Evolutionary conservation across 352 stramenopile species (phyloP).

Genomic region (Pythium folliculosum): DNA sequence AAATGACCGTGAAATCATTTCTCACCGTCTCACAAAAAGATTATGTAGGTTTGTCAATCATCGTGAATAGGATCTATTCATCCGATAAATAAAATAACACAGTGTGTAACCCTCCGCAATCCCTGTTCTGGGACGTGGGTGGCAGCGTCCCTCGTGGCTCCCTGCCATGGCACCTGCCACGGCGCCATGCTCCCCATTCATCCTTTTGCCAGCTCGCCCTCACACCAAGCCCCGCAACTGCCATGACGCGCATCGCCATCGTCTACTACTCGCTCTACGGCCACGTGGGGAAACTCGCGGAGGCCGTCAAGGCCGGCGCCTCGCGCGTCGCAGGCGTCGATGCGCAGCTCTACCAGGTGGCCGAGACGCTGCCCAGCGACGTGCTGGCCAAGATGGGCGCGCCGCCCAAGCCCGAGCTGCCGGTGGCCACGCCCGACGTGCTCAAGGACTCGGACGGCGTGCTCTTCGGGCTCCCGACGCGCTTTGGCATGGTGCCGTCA

Average conservation of each 20-base stretch:
- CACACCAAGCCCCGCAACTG: background rate
- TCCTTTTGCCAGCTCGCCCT: background rate
- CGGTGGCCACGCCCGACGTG: conserved; percentile 44
- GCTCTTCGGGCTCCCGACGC: conserved; percentile 72
- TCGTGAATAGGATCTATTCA: no score
- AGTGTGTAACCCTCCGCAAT: no score
- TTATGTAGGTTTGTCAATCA: no score
- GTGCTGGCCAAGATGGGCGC: conserved; percentile 65
- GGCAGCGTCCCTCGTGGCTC: no score
- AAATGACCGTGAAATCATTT: no score
- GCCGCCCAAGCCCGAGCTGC: conserved; percentile 45
- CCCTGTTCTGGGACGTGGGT: no score
- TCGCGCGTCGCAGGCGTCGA: conserved; percentile 42
- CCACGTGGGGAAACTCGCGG: conserved; percentile 60
- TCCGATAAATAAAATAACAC: no score
- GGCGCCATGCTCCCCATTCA: background rate
- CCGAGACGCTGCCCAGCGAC: conserved; percentile 61
- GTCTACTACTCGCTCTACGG: conserved; percentile 70
- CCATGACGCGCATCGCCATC: conserved; percentile 24
- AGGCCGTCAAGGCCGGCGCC: conserved; percentile 50
- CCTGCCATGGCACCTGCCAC: no score
- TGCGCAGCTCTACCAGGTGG: conserved; percentile 53
- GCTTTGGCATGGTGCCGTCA: conserved; percentile 57
- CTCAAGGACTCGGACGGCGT: conserved; percentile 65
- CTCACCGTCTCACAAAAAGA: no score